These are phyloP conservation scores for Bifiguratus adelaidae DNA, from an alignment of 192 early-diverging fungal genomes.

Conservation along the genomic window DNA sequence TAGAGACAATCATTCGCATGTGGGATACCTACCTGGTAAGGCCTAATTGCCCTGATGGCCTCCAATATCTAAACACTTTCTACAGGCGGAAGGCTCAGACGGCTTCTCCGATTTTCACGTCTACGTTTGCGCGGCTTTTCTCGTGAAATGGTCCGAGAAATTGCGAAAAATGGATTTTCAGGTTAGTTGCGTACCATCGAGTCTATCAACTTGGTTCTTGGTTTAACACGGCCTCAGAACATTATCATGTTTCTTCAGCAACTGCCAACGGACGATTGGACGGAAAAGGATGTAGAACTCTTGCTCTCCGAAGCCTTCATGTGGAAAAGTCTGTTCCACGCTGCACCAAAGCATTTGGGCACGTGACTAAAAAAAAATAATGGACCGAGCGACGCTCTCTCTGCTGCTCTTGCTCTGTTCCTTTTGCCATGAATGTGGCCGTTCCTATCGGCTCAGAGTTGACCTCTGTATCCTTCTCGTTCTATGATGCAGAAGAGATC, in stretches of 20 bases:
- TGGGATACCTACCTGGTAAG: constrained; percentile 95
- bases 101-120: constrained; percentile 96
- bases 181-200: constrained; percentile 18
- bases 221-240: constrained; percentile 10
- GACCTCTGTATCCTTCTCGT: constrained; percentile 83
- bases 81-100: constrained; percentile 70
- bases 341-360: constrained; percentile 80
- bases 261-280: constrained; percentile 80
- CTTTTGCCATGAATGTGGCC: constrained; percentile 68
- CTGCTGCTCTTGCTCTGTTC: no score
- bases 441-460: constrained; percentile 73
- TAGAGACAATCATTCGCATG: constrained; percentile 87
- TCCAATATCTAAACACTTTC: neutral
- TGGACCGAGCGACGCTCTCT: no score
- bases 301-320: constrained; percentile 93
- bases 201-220: neutral
- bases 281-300: constrained; percentile 85
- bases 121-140: constrained; percentile 96
- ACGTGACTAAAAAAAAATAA: no score
- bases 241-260: constrained; percentile 92
- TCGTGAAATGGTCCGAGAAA: constrained; percentile 89
- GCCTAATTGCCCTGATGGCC: neutral
- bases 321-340: constrained; percentile 93
- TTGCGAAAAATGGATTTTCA: constrained; percentile 86
- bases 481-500: constrained; percentile 81